Base-by-base conservation (phyloP, 805 yeast species). In the Wickerhamiella occidentalis region DNA sequence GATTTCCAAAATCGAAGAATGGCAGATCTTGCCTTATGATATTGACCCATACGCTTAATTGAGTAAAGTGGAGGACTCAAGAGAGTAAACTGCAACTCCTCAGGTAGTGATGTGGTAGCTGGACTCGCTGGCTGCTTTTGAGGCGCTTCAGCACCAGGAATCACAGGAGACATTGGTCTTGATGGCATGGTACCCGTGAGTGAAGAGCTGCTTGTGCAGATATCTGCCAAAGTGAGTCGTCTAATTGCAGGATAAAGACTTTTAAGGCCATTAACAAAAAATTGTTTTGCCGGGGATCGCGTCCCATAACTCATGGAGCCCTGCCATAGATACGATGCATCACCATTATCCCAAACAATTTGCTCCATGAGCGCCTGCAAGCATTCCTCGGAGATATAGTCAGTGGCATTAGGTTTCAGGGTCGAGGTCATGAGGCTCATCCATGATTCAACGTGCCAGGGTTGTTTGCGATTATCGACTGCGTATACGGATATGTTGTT, bases 1-100 rank as follows among this genome's bases (percentile, higher is more conserved):
- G 59, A 52, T 40, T 64, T 60, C 72, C 72, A 68, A 51, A 68
- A 68, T 22, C 68, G 49, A 15, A 69, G 49, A 9, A 67, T 64
- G 0, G 71, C 60, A 0, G 69, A 62, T 15, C 66, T 55, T 0
- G 68, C 68, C 45, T 63, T 64, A 25, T 66, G 51, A 3, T 37
- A 46, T 21, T 60, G 58, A 13, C 59, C 58, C 29, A 56, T 56
- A 6, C 67, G 54, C 44, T 49, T 44, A 11, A 64, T 54, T 1
- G 59, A 49, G 37, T 59, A 62, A 23, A 57, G 56, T 3, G 68
- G 68, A 6, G 68, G 65, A 17, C 58, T 56, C 45, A 58, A 48
- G 8, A 57, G 54, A 29, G 57, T 40, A 35, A 48, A 49, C 15
- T 30, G 23, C 6, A 41, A 40, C 33, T 47, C 47, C 6, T 44